Base-by-base conservation (phyloP, 306 rosid species). In the Senna tora region DNA sequence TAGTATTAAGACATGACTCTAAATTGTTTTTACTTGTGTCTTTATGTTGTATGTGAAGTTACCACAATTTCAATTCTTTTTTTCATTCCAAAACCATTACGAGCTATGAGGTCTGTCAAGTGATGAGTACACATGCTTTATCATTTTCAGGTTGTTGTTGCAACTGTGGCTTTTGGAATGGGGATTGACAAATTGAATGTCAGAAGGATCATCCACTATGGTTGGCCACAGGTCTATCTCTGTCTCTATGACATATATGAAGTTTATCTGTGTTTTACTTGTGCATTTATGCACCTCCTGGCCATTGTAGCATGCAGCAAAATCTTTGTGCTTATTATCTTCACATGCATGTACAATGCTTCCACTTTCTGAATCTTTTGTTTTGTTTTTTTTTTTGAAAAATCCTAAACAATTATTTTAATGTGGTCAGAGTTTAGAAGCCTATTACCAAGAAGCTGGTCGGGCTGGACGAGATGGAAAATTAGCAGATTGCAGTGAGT, bases 381-480 rank as follows among this genome's bases (percentile, higher is more conserved):
- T 3, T 1, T n/a, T n/a, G 3, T 33, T 33, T 33, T 36, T 36
- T 36, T 7, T 36, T 36, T 17, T 15, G 68, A 22, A 50, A 38
- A 45, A 60, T 70, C 73, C 69, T 70, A 60, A 59, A 34, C 75
- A 5, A 55, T 38, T 51, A 30, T 30, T 73, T 62, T 64, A 51
- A 53, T 61, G 77, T 83, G 10, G 51, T 82, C 74, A 93, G 98
- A 93, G 98, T 81, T 82, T 91, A 83, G 98, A 93, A 81, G 96
- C 97, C 60, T 93, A 93, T 65, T 87, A 93, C 81, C 98, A 93
- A 87, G 97, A 90, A 86, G 98, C 97, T 64, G 97, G 98, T 17
- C 92, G 98, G 69, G 98, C 97, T 34, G 97, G 98, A 72, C 88
- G 98, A 72, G 98, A 93, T 80, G 98, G 98, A 41, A 87, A 89